These are phyloP conservation scores for Cadophora gregata DNA, from an alignment of 2,329 filamentous ascomycete species.

Conservation along the genomic window DNA sequence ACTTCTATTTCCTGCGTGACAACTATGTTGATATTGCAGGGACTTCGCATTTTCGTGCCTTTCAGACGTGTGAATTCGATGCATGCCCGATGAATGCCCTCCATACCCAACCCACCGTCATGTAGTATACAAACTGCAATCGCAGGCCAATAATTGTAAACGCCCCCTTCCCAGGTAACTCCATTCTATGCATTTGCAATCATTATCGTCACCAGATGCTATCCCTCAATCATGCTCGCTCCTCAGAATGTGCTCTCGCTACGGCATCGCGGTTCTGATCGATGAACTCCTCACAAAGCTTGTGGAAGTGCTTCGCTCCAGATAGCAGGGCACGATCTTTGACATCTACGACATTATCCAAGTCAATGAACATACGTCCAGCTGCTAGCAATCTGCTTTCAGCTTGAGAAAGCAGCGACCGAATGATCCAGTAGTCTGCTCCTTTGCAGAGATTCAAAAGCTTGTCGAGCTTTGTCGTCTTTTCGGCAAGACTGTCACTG, in stretches of 20 bases:
- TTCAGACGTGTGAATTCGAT: no score
- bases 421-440: slow-evolving; percentile 37
- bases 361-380: slow-evolving; percentile 29
- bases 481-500: slow-evolving; percentile 25
- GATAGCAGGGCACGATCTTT: slow-evolving; percentile 22
- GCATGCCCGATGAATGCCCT: no score
- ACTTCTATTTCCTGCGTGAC: background rate
- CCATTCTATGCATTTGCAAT: background rate
- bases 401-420: slow-evolving; percentile 28
- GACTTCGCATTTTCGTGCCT: background rate
- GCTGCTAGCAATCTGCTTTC: slow-evolving; percentile 35
- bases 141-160: background rate
- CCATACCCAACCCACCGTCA: background rate
- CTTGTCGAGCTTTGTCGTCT: slow-evolving; percentile 32
- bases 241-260: slow-evolving; percentile 4
- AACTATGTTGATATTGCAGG: background rate
- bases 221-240: background rate
- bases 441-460: slow-evolving; percentile 38
- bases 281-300: slow-evolving; percentile 10
- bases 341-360: slow-evolving; percentile 34
- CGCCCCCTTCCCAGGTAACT: background rate
- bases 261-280: background rate
- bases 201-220: background rate
- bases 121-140: background rate
- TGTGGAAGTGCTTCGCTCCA: slow-evolving; percentile 24